Percentiles rank a stretch among this genome's conserved stretches.
These are phyloP conservation scores for Pseudonitzschia pungens DNA, from an alignment of 108 stramenopile species.

Conservation along the genomic window DNA sequence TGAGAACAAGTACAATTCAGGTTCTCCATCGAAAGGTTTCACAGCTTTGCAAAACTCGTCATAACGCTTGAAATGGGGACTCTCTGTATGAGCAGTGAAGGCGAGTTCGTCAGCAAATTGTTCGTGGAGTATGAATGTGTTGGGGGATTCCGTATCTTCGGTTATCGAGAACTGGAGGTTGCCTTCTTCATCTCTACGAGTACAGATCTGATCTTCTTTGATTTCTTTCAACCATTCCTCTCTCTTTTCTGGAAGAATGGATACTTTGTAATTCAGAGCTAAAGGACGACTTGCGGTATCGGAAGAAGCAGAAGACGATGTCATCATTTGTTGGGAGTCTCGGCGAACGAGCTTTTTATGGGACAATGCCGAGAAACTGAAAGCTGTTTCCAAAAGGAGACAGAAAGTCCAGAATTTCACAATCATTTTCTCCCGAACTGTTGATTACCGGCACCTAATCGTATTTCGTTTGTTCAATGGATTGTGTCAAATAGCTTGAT, in stretches of 20 bases:
- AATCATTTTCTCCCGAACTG: too few relatives aligned
- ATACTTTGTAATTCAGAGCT: slow-evolving; percentile 35
- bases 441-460: too few relatives aligned
- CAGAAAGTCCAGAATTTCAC: background rate
- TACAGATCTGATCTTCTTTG: slow-evolving; percentile 34
- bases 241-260: slow-evolving; percentile 30
- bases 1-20: slow-evolving; percentile 7
- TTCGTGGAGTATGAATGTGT: slow-evolving; percentile 52
- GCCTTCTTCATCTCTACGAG: slow-evolving; percentile 34
- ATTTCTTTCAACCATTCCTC: slow-evolving; percentile 38
- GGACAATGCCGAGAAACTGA: background rate
- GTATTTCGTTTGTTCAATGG: too few relatives aligned
- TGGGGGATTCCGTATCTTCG: slow-evolving; percentile 29
- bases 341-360: too few relatives aligned
- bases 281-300: background rate
- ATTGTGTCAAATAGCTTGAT: too few relatives aligned
- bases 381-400: background rate
- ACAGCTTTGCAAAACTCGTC: slow-evolving; percentile 21
- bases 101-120: slow-evolving; percentile 28
- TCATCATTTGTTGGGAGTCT: background rate
- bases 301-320: slow-evolving; percentile 1
- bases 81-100: slow-evolving; percentile 32
- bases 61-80: slow-evolving; percentile 35
- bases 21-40: slow-evolving; percentile 21
- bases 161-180: slow-evolving; percentile 44